Conservation (phyloP, 352 stramenopile species). For the Ophiocytium majus region DNA sequence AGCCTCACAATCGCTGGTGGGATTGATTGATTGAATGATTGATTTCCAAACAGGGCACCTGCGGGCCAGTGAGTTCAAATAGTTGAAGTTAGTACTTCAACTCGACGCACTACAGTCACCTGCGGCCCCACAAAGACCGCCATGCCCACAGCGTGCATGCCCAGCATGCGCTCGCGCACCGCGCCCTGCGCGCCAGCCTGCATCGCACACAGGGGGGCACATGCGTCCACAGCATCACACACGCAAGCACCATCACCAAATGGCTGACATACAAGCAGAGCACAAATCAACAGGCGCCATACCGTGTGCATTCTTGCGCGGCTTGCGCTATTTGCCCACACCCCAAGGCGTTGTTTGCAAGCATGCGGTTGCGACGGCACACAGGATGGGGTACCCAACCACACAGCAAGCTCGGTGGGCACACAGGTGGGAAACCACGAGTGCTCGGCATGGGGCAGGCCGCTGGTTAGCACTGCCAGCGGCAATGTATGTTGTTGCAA, state of each 20-base stretch:
- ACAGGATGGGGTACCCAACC: not conserved
- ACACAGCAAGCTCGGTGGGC: too few species aligned
- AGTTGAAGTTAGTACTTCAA: too few species aligned
- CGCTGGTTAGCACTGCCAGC: too few species aligned
- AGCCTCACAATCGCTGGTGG: not conserved
- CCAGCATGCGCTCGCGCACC: not conserved
- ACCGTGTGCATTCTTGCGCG: not conserved
- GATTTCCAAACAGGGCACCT: too few species aligned
- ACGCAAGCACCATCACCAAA: not conserved
- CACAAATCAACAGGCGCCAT: not conserved
- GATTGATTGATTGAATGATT: too few species aligned
- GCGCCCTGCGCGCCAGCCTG: not conserved
- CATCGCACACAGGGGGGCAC: too few species aligned
- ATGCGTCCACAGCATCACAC: not conserved
- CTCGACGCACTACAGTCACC: too few species aligned
- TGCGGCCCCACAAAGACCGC: not conserved
- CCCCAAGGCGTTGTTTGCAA: not conserved
- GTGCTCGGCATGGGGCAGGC: too few species aligned
- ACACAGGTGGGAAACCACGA: too few species aligned
- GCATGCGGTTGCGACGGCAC: not conserved
- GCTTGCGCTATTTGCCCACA: not conserved
- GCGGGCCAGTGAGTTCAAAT: not conserved
- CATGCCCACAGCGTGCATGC: constrained; percentile 18
- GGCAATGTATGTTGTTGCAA: too few species aligned
- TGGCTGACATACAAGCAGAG: not conserved